Base-by-base conservation (phyloP, 1,284 basidiomycete genomes). In the Trichosporon asahii region DNA sequence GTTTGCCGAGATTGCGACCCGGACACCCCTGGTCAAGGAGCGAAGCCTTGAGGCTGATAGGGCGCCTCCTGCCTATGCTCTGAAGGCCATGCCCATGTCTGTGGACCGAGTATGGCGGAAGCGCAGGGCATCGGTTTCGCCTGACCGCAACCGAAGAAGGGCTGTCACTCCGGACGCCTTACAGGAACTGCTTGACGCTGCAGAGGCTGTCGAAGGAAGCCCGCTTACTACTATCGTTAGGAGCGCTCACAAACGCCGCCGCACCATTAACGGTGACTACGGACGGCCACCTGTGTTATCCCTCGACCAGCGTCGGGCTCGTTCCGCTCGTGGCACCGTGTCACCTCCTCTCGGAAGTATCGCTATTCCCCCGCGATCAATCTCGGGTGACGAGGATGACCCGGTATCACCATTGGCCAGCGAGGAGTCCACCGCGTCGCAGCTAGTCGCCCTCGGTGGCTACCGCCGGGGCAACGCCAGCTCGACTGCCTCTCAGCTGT, bases 1-100 rank as follows among this genome's bases (percentile, higher is more conserved):
- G 67, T 82, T 73, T 69, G 80, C 80, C 40, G 80, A 80, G 66
- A 78, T 82, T 53, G 80, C 77, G 0, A 79, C 80, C 5, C 77
- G 80, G 63, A 82, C 79, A 0, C 80, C 80, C 11, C 72, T 70
- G 1, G 70, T 67, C 15, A 74, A 78, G 23, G 74, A 75, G 27
- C 66, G 69, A 9, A 69, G 67, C 21, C 63, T 72, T 2, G 67
- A 70, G 31, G 61, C 64, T 33, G 55, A 57, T 23, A 29, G 40
- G 63, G 27, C 35, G 29, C 75, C 78, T 1, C 68, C 76, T 2
- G 73, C 75, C 14, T 75, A 75, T 31, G 57, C 67, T 15, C 69
- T 76, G 14, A 71, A 74, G 21, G 72, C 67, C 31, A 69, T 74
- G 27, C 73, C 74, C 65, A 73, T 76, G 57, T 74, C 76, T 3